Base-by-base conservation (phyloP, 2,329 filamentous ascomycete species). In the Calonectria montana region DNA sequence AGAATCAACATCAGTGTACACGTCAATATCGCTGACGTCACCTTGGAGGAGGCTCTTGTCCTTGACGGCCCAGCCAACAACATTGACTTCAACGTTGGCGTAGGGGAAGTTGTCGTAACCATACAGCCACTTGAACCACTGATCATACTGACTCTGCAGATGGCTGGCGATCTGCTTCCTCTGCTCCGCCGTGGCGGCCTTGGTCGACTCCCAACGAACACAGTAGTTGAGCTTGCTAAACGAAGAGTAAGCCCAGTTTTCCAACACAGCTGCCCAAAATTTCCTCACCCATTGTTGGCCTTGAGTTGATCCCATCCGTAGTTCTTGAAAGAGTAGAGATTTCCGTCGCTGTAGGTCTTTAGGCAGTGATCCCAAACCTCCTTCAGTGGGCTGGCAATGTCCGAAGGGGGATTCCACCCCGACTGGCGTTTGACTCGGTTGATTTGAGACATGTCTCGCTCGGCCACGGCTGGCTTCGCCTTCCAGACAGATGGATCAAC, bases 61-160 rank as follows among this genome's bases (percentile, higher is more conserved):
- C 53, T 78, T 82, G 66, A 85, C 85, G 1, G 85, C 85, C 81
- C 84, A 87, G 23, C 84, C 85, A n/a, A 86, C 84, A 12, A 87
- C 83, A 37, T 82, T 80, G 47, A 82, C 77, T 50, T 84, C 81
- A 57, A 87, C 79, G 4, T 82, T 80, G 61, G 76, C 73, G 63
- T 83, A 86, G 6, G 86, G 85, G 76, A 85, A 87, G 64, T 81
- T 82, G 35, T 86, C 85, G 59, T 83, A 87, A 16, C 84, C 84
- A n/a, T 83, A 82, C 41, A 87, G 80, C 73, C 83, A 82, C 65
- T 83, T 82, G 66, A 85, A 84, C 84, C 84, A 86, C 68, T 82
- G 82, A 53, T 82, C 78, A 76, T 85, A 83, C 15, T 81, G 80
- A 29, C 76, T 75, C 57, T 83, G 78, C 5, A 84, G 75, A 0